Evolutionary conservation across 2,329 filamentous ascomycete species (phyloP), one percentile per base, ranked within the genome.

Genomic region (Aspergillus viridinutans): DNA sequence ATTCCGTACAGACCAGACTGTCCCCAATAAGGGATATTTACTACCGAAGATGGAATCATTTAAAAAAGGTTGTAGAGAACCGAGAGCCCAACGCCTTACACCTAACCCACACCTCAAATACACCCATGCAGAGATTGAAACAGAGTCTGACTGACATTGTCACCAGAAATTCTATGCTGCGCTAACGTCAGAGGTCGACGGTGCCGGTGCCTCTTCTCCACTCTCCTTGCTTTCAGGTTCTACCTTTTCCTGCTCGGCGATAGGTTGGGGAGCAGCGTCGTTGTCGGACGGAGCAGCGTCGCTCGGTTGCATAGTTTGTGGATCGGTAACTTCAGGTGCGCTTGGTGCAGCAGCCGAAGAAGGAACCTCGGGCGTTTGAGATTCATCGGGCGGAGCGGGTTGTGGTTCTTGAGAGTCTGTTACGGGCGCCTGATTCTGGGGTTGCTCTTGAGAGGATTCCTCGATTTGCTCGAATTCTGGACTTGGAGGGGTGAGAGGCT

Each of bases 391-490:
- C 14, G 48, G 25, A 42, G 50, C 26, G 5, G 28, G 21, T 42
- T 48, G 47, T 26, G 54, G 40, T 52, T 28, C 53, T 48, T 56
- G 56, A 47, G 49, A 28, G 32, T 23, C 23, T 25, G 42, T 32
- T 23, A 47, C 20, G 7, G 48, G 23, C 20, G 47, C 49, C 25
- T 29, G 45, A 7, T 50, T 26, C 51, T 58, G 50, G 20, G 45
- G 3, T 45, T 50, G 52, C 26, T 43, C 14, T 49, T 49, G 32
- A 25, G 40, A 40, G 9, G 47, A 23, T 12, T 54, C 50, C 28
- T 54, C 42, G 28, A 29, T 17, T 49, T 25, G 26, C 54, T 57
- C 38, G 5, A 23, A 23, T 14, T 23, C 12, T 26, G 12, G 20
- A 45, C 42, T 45, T 45, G 42, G 42, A 23, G 23, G 26, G 40